Evolutionary conservation across 1,139 yeast species (phyloP).

Genomic region (Chernovozyma sophiae-reginae): DNA sequence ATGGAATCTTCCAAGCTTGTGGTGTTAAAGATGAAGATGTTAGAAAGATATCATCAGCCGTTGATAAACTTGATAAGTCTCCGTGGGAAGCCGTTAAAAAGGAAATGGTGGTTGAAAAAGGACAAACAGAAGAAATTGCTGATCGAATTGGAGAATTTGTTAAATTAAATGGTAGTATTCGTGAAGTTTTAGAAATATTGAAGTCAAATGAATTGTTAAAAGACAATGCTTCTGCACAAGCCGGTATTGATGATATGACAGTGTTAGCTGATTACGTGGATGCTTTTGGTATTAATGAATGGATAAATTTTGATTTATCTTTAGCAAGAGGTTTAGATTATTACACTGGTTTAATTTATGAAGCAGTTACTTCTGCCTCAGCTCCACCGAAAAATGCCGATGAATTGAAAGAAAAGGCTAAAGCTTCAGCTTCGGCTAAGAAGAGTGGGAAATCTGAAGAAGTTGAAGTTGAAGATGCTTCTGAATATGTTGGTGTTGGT

Average conservation of each 20-base stretch:
- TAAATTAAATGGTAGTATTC: conserved; percentile 70
- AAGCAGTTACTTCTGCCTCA: conserved; percentile 90
- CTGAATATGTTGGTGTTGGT: conserved; percentile 96
- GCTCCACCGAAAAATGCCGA: conserved; percentile 86
- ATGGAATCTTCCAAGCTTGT: conserved; percentile 91
- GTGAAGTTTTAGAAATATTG: conserved; percentile 60
- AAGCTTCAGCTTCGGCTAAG: conserved; percentile 20
- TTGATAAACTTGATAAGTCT: conserved; percentile 88
- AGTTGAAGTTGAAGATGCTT: conserved; percentile 78
- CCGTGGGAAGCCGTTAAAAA: conserved; percentile 94
- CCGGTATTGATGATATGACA: conserved; percentile 79
- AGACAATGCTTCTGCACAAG: conserved; percentile 65
- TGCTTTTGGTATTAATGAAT: conserved; percentile 66
- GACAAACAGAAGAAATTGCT: conserved; percentile 86
- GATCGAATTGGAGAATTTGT: conserved; percentile 91
- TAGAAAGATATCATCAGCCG: conserved; percentile 89
- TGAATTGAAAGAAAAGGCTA: conserved; percentile 50
- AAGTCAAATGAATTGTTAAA: conserved; percentile 53
- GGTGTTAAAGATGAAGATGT: conserved; percentile 95
- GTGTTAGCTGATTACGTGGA: conserved; percentile 71
- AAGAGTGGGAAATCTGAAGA: conserved; percentile 25
- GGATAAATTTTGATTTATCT: conserved; percentile 82
- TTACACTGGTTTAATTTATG: conserved; percentile 94
- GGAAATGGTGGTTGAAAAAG: conserved; percentile 89
- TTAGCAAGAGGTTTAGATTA: conserved; percentile 96